Percentiles rank a stretch among this genome's conserved stretches.
These are phyloP conservation scores for Albifimbria verrucaria DNA, from an alignment of 2,329 filamentous ascomycete genomes.

Conservation along the genomic window DNA sequence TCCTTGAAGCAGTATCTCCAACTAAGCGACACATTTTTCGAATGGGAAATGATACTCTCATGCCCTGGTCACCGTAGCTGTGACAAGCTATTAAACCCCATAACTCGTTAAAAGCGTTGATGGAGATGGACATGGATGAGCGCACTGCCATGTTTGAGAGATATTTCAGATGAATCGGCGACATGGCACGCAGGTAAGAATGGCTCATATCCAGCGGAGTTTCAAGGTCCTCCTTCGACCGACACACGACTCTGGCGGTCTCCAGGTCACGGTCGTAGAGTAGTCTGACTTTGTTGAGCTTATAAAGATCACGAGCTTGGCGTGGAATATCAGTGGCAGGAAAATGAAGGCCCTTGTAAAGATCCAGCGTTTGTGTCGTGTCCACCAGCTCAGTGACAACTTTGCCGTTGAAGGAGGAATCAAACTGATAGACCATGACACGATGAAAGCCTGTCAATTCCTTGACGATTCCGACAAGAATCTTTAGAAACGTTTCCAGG, in stretches of 20 bases:
- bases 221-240: conserved; percentile 69
- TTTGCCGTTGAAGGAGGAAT: conserved; percentile 75
- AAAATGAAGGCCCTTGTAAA: conserved; percentile 86
- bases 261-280: conserved; percentile 81
- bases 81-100: conserved; percentile 91
- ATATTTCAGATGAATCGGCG: conserved; percentile 85
- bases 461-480: conserved; percentile 81
- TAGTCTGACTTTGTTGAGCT: conserved; percentile 82
- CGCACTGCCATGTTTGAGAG: conserved; percentile 84
- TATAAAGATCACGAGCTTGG: conserved; percentile 86
- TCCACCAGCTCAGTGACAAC: conserved; percentile 88
- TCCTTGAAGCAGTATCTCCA: conserved; percentile 80
- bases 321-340: conserved; percentile 83
- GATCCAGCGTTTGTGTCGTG: conserved; percentile 71
- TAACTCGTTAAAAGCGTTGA: conserved; percentile 79
- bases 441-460: conserved; percentile 88
- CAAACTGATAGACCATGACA: conserved; percentile 92
- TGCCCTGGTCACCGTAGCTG: conserved; percentile 71
- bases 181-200: conserved; percentile 83
- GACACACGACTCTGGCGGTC: conserved; percentile 78
- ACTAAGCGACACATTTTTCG: conserved; percentile 88
- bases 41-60: conserved; percentile 90
- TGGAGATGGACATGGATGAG: conserved; percentile 93
- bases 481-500: conserved; percentile 72
- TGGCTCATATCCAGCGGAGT: conserved; percentile 79